Conservation (phyloP, 768 basidiomycete species). For the Mycena albidolilacea region DNA sequence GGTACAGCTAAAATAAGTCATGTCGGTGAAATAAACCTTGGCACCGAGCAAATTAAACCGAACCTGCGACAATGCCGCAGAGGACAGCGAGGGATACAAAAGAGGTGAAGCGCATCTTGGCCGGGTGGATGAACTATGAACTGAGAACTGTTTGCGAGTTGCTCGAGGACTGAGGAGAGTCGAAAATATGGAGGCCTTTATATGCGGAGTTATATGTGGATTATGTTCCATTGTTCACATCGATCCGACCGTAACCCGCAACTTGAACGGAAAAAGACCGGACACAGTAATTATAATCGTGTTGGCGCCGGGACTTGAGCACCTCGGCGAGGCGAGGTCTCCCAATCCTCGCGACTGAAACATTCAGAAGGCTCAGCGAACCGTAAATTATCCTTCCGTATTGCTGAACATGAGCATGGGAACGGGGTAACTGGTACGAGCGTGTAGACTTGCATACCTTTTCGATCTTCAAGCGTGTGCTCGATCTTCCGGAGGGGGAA, state of each 20-base stretch:
- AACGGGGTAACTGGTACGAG: slow-evolving; percentile 20
- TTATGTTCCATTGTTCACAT: neutral
- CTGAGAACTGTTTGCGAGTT: neutral
- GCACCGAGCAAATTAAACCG: neutral
- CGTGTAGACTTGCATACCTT: slow-evolving; percentile 24
- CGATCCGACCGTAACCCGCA: neutral
- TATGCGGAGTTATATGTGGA: slow-evolving; percentile 24
- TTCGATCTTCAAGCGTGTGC: slow-evolving; percentile 27
- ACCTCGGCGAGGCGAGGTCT: neutral
- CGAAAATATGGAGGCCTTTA: neutral
- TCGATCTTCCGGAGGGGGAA: slow-evolving; percentile 29
- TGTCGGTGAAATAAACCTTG: neutral
- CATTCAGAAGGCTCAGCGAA: neutral
- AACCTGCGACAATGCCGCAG: slow-evolving; percentile 38
- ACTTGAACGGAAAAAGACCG: slow-evolving; percentile 23
- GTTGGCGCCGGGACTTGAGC: neutral
- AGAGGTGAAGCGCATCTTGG: slow-evolving; percentile 29
- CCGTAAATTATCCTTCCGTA: slow-evolving; percentile 29
- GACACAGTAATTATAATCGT: neutral
- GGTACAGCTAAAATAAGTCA: slow-evolving; percentile 33
- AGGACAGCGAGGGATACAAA: slow-evolving; percentile 37
- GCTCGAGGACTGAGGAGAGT: neutral
- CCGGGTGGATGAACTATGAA: neutral
- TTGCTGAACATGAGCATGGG: neutral
- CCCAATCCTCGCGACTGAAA: neutral